Evolutionary conservation across 179 eudicot species (phyloP), one percentile per base, ranked within the genome.

Genomic region (Kewa caespitosa): DNA sequence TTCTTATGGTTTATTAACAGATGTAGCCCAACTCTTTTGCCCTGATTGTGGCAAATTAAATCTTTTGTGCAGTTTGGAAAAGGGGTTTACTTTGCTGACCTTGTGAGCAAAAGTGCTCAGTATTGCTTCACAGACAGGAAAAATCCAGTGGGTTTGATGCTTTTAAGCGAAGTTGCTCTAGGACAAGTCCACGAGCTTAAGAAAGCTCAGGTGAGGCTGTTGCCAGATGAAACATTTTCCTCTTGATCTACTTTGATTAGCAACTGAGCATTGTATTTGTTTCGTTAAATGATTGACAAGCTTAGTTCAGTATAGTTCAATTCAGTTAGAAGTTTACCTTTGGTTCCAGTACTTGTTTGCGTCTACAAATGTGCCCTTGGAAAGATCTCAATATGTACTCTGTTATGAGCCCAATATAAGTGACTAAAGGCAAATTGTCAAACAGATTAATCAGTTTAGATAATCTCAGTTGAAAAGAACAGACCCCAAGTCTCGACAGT

Each of bases 81-180:
- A 84, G 99, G 99, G 70, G 67, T 96, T 36, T 96, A 96, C 85
- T 96, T 96, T 85, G 99, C 99, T 72, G 98, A 94, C 76, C 87
- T 96, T 80, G 99, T 96, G 69, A 96, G 98, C 78, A 96, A 94
- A 88, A 96, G 98, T 84, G 99, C 99, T 59, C 99, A 96, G 76
- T 96, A 96, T 80, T 96, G 98, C 79, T 96, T 11, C 80, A 91
- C 99, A 25, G 94, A 96, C 74, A 81, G 71, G 77, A 89, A 90
- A 65, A 92, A 87, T 81, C 98, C 98, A 31, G 98, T 93, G 74
- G 99, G 99, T 57, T 84, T 96, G 74, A 96, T 96, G 98, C 84
- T 96, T 69, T 80, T 96, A 41, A 94, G 99, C 86, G 99, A 96
- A 86, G 99, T 96, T 74, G 98, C 99, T 34, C 80, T 96, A 25